Conservation (phyloP, 2,329 filamentous ascomycete species). For the Hypoxylon sp. region DNA sequence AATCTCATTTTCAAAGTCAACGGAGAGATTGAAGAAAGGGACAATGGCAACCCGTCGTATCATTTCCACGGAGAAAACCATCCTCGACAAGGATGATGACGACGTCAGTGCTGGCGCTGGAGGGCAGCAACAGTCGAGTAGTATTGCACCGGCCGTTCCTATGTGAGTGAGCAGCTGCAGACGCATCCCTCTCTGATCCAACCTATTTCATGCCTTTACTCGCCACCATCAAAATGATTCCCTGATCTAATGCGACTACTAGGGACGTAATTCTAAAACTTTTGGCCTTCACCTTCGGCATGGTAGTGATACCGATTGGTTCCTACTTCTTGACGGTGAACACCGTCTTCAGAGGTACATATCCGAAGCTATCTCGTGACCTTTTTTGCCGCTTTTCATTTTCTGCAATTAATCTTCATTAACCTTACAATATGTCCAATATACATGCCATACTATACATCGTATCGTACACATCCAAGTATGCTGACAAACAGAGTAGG, state of each 20-base stretch:
- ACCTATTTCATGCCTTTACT: constrained; percentile 2
- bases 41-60: constrained; percentile 79
- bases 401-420: neutral
- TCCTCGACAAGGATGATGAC: constrained; percentile 71
- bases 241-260: constrained; percentile 18
- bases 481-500: constrained; percentile 65
- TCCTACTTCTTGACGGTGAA: constrained; percentile 89
- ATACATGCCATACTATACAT: too few relatives aligned
- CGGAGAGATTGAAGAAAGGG: neutral
- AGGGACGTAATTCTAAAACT: constrained; percentile 92
- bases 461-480: neutral
- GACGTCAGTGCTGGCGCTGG: constrained; percentile 57
- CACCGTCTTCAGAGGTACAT: constrained; percentile 79
- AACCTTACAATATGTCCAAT: too few relatives aligned
- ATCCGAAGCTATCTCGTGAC: neutral
- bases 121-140: constrained; percentile 67
- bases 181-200: constrained; percentile 3
- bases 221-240: neutral
- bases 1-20: neutral
- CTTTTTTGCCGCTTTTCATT: neutral
- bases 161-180: constrained; percentile 68
- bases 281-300: constrained; percentile 88
- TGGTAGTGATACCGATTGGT: constrained; percentile 88
- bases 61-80: constrained; percentile 73
- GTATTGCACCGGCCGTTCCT: constrained; percentile 86